phyloP scores from a whole-genome alignment of 768 basidiomycete genomes.

The Agrocybe pediades region DNA sequence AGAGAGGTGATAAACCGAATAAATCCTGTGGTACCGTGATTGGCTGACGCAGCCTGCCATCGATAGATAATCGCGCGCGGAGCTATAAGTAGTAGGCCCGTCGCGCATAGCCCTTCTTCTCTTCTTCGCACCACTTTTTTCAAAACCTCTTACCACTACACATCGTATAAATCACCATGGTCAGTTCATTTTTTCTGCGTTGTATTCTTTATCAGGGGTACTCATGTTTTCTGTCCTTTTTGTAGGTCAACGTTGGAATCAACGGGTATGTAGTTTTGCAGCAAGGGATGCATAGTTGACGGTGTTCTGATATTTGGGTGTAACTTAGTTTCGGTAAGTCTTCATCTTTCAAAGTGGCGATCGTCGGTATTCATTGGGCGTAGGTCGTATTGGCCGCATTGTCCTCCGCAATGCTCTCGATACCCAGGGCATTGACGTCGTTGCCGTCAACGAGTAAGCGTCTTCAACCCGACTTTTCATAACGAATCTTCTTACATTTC shows the following conservation, averaged over 20 bases:
- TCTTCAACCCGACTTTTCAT: neutral
- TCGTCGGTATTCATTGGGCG: slow-evolving; percentile 5
- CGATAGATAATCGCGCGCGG: slow-evolving; percentile 24
- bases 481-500: slow-evolving; percentile 1
- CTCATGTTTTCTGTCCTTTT: no score
- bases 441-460: slow-evolving; percentile 94
- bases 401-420: slow-evolving; percentile 93
- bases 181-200: slow-evolving; percentile 8
- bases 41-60: slow-evolving; percentile 19
- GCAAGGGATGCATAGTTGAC: neutral
- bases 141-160: slow-evolving; percentile 5
- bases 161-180: slow-evolving; percentile 21
- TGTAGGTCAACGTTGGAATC: slow-evolving; percentile 87
- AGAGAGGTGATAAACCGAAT: slow-evolving; percentile 8
- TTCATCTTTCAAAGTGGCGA: neutral
- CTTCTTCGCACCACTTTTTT: slow-evolving; percentile 14
- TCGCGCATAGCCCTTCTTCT: slow-evolving; percentile 6
- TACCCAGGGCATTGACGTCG: slow-evolving; percentile 74
- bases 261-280: slow-evolving; percentile 67
- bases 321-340: slow-evolving; percentile 72
- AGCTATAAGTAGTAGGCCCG: slow-evolving; percentile 18
- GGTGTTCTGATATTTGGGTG: slow-evolving; percentile 10
- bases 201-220: neutral
- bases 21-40: slow-evolving; percentile 13
- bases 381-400: slow-evolving; percentile 99